Evolutionary conservation across 2,329 filamentous ascomycete genomes (phyloP).

Genomic region (Alternaria sp.): DNA sequence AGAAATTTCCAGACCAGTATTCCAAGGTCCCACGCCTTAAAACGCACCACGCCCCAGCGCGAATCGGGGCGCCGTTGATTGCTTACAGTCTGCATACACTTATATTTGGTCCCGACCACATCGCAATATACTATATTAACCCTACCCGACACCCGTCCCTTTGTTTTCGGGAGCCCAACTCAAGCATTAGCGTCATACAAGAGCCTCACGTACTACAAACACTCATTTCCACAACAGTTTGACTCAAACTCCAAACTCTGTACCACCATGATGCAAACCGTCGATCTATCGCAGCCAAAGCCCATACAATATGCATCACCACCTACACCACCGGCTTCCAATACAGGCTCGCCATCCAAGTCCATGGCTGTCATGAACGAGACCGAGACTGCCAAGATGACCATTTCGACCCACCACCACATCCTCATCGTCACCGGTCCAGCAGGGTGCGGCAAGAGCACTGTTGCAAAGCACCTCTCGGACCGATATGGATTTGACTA

Average conservation of each 20-base stretch:
- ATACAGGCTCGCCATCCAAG: slow-evolving; percentile 32
- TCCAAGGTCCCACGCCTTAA: slow-evolving; percentile 21
- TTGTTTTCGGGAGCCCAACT: slow-evolving; percentile 17
- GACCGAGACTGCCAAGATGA: slow-evolving; percentile 29
- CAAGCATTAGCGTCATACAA: slow-evolving; percentile 9
- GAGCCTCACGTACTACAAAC: slow-evolving; percentile 4
- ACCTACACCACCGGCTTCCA: slow-evolving; percentile 40
- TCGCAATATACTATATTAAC: slow-evolving; percentile 37
- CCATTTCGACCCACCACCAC: slow-evolving; percentile 51
- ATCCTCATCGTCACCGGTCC: slow-evolving; percentile 61
- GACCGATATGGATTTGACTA: slow-evolving; percentile 53
- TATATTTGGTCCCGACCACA: slow-evolving; percentile 27
- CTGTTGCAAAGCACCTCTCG: slow-evolving; percentile 56
- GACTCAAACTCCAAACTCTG: neutral
- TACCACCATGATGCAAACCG: slow-evolving; percentile 45
- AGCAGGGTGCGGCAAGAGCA: slow-evolving; percentile 62
- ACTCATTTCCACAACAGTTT: neutral
- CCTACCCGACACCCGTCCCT: slow-evolving; percentile 15
- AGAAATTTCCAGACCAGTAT: slow-evolving; percentile 26
- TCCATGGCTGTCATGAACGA: slow-evolving; percentile 23
- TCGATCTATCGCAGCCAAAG: slow-evolving; percentile 35
- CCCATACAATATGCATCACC: slow-evolving; percentile 40
- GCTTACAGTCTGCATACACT: slow-evolving; percentile 27
- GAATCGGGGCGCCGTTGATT: slow-evolving; percentile 21
- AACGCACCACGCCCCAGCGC: slow-evolving; percentile 33